Conservation (phyloP, 2,329 filamentous ascomycete genomes). For the Diaporthe sp. region DNA sequence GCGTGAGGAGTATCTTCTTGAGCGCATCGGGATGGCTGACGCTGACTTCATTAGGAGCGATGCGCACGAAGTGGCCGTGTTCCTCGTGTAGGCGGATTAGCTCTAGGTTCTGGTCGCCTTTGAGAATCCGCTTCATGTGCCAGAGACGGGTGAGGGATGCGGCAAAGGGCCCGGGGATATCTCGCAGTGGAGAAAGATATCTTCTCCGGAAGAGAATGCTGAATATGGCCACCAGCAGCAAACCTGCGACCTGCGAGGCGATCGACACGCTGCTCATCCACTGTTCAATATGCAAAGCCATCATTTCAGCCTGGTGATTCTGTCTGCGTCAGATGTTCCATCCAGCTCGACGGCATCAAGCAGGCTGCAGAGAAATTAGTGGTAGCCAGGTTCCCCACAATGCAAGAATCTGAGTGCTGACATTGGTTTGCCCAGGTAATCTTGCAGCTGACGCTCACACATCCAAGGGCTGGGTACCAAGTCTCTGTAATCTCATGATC, state of each 20-base stretch:
- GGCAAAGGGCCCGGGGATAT: not conserved
- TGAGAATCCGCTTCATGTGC: conserved; percentile 18
- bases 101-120: conserved; percentile 9
- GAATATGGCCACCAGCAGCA: not conserved
- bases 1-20: not conserved
- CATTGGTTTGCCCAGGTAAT: not conserved
- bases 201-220: conserved; percentile 1
- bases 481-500: not conserved
- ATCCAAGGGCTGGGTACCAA: not conserved
- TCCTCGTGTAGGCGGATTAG: conserved; percentile 13
- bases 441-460: not conserved
- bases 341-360: not conserved
- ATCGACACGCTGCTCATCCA: not conserved
- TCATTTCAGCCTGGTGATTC: not conserved
- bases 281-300: not conserved
- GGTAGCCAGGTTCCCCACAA: not conserved
- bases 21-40: conserved; percentile 20
- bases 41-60: conserved; percentile 26
- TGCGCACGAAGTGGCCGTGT: conserved; percentile 10
- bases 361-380: not conserved
- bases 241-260: not conserved
- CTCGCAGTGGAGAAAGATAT: not conserved
- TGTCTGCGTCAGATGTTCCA: not conserved
- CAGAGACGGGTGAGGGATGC: conserved; percentile 20
- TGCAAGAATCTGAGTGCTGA: not conserved